Percentiles rank a stretch among this genome's conserved stretches.
Conservation (phyloP, 768 basidiomycete species). For the Symmetrospora coprosmae region DNA sequence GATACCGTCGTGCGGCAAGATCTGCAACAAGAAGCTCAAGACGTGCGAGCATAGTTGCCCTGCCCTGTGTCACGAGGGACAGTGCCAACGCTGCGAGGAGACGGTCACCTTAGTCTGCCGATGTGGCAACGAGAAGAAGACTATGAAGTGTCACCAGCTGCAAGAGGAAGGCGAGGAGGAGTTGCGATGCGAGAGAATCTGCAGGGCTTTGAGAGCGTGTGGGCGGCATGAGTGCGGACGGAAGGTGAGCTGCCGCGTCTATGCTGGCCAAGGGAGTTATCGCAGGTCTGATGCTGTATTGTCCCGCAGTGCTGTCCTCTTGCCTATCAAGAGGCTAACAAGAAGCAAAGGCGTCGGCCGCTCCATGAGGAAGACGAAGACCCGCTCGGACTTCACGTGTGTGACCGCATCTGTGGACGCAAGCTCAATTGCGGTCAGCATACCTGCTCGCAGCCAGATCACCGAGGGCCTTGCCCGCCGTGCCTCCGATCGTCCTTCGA, state of each 20-base stretch:
- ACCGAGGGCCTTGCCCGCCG: slow-evolving; percentile 62
- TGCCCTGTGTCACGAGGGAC: slow-evolving; percentile 55
- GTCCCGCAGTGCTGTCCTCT: slow-evolving; percentile 64
- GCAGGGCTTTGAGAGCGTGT: slow-evolving; percentile 62
- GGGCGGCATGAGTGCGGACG: slow-evolving; percentile 74
- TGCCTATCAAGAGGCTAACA: slow-evolving; percentile 49
- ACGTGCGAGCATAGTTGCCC: slow-evolving; percentile 64
- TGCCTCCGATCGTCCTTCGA: slow-evolving; percentile 84
- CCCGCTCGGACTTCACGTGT: slow-evolving; percentile 60
- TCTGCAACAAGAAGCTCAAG: slow-evolving; percentile 52
- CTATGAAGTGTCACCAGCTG: slow-evolving; percentile 44
- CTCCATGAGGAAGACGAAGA: slow-evolving; percentile 43
- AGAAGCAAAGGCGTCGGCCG: slow-evolving; percentile 49
- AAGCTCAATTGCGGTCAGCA: slow-evolving; percentile 34
- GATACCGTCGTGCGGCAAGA: slow-evolving; percentile 61
- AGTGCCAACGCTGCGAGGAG: slow-evolving; percentile 66
- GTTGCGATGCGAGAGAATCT: slow-evolving; percentile 65
- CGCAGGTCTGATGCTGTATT: neutral
- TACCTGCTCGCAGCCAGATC: slow-evolving; percentile 61
- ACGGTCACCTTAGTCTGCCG: slow-evolving; percentile 64
- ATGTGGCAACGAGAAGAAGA: slow-evolving; percentile 58
- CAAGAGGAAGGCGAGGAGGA: slow-evolving; percentile 40
- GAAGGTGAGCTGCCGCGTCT: neutral
- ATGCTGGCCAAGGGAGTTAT: neutral
- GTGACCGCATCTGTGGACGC: slow-evolving; percentile 43